Conservation (phyloP, 2,329 filamentous ascomycete genomes). For the Fusarium metavorans region DNA sequence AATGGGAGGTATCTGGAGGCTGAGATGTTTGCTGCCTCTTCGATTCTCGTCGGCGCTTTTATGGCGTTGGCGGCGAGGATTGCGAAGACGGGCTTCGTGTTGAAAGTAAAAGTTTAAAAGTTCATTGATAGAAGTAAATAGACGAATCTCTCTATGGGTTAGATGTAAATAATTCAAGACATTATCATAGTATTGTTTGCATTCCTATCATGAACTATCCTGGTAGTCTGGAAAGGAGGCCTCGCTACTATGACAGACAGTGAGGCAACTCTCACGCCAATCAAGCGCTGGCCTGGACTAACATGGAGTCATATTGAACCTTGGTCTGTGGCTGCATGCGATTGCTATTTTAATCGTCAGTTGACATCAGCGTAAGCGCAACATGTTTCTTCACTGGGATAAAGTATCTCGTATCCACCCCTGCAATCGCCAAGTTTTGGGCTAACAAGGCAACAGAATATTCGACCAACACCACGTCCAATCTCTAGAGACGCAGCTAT, state of each 20-base stretch:
- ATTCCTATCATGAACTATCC: neutral
- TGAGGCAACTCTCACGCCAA: neutral
- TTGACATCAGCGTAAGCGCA: neutral
- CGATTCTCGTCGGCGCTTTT: constrained; percentile 35
- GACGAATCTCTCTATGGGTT: neutral
- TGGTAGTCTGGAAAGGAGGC: neutral
- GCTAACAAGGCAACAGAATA: neutral
- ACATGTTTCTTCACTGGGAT: neutral
- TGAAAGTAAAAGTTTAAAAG: constrained; percentile 15
- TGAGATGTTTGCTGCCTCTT: constrained; percentile 42
- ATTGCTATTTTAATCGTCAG: neutral
- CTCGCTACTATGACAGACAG: neutral
- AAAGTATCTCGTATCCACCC: neutral
- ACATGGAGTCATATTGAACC: neutral
- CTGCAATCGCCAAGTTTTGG: neutral
- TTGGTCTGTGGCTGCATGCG: neutral
- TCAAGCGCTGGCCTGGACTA: no score
- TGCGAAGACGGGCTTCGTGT: constrained; percentile 26
- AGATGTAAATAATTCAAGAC: neutral
- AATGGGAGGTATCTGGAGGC: constrained; percentile 37
- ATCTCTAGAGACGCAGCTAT: neutral
- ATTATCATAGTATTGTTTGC: neutral
- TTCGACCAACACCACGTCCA: neutral
- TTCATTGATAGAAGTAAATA: neutral
- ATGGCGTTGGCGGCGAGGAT: constrained; percentile 35